Evolutionary conservation across 257 asterid genomes (phyloP).

Genomic region (Capsicum baccatum): DNA sequence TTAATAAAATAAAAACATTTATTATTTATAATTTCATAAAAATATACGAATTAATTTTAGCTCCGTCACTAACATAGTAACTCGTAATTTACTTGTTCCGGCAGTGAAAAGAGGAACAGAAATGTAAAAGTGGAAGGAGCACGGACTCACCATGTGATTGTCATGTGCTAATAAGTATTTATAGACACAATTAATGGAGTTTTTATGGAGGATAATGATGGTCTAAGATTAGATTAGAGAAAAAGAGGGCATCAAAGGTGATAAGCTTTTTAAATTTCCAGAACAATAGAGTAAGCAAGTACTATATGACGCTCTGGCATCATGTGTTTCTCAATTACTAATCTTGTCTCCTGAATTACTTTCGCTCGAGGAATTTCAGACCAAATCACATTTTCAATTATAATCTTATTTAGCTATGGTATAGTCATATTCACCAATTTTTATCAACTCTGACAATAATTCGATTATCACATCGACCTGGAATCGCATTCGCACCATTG

Average conservation of each 20-base stretch:
- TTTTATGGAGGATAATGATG: neutral
- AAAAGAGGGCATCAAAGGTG: neutral
- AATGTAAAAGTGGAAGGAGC: neutral
- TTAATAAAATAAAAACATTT: too few relatives aligned
- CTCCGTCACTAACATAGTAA: too few relatives aligned
- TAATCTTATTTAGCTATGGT: neutral
- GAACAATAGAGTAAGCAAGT: neutral
- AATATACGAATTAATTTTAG: too few relatives aligned
- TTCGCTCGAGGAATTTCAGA: too few relatives aligned
- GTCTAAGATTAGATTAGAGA: neutral
- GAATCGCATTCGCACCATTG: neutral
- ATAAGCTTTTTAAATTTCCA: neutral
- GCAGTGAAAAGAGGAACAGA: neutral
- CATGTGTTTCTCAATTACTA: too few relatives aligned
- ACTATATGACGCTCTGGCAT: too few relatives aligned
- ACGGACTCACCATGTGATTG: conserved; percentile 19
- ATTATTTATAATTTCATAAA: too few relatives aligned
- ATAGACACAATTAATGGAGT: neutral
- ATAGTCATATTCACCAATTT: too few relatives aligned
- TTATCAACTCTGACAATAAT: neutral
- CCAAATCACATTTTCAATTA: too few relatives aligned
- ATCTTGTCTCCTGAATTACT: too few relatives aligned
- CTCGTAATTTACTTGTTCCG: neutral
- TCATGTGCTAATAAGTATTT: neutral
- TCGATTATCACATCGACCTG: neutral